Evolutionary conservation across 2,329 filamentous ascomycete species (phyloP), one percentile per base, ranked within the genome.

Genomic region (Atkinsonella texensis): DNA sequence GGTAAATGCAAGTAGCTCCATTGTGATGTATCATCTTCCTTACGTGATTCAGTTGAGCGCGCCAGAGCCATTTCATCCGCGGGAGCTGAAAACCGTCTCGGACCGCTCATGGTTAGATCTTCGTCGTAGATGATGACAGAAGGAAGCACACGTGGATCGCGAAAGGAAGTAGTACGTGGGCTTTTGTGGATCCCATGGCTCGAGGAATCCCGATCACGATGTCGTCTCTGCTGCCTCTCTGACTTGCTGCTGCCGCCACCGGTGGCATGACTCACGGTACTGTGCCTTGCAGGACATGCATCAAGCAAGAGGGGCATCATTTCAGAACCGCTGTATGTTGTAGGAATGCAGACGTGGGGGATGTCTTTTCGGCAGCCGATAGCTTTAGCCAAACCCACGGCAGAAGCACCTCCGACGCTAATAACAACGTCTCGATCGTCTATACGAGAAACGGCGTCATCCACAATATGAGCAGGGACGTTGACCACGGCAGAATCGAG

Each of bases 331-430:
- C 77, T 76, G 59, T 80, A 80, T 0, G 75, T 80, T 2, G 78
- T 81, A 6, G 78, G 78, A 40, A 81, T 75, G 57, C 76, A 80
- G 43, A 81, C 73, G 58, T 81, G 77, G 18, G 75, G 75, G 35
- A 81, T 66, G 0, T 70, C 70, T 35, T 76, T 79, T 42, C 74
- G 70, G 46, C 75, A 65, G 46, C 71, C 72, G 49, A 81, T 72
- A 1, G 75, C 73, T 56, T 78, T 76, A 2, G 77, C 77, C 20
- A 84, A 64, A 1, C 78, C 79, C 49, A 81, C 78, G 2, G 80
- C 81, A 50, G 77, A 81, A 31, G 79, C 78, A 48, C 80, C 80
- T 5, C 81, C 81, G 54, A 84, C 76, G 41, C 77, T 81, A 44
- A 83, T 68, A 40, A 84, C 69, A 31, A 73, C 73, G 61, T 84